Base-by-base conservation (phyloP, 495 filamentous ascomycete genomes). In the Neurospora tetraspora region DNA sequence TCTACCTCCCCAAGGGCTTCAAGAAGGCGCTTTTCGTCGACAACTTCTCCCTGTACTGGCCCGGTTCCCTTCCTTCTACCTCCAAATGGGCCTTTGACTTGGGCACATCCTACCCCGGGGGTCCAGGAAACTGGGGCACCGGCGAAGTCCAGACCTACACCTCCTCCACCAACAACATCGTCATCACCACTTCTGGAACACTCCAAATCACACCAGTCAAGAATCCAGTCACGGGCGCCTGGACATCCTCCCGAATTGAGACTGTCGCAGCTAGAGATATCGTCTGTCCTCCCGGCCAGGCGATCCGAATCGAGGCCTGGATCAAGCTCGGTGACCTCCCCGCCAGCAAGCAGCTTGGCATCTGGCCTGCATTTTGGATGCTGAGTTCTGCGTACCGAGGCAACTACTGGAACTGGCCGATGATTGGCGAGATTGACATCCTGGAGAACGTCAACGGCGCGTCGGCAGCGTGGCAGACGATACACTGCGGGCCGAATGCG, bases 321-420 rank as follows among this genome's bases (percentile, higher is more conserved):
- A 73, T 86, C 61, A 78, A 78, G 45, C 78, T 86, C 53, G 83
- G 84, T 34, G 73, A 71, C 70, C 79, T 76, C 65, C 20, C 78
- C 5, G 42, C 61, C 16, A 69, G 59, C 23, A 72, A 77, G 38
- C 80, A 85, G 73, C 78, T 83, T 76, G 85, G 85, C 11, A 83
- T 86, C 76, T 86, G 85, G 85, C 85, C 85, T 1, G 82, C 84
- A 0, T 86, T 85, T 78, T 86, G 83, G 85, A 71, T 81, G 34
- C 77, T 86, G 43, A 84, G 85, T 1, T 71, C 79, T 40, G 71
- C 72, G 5, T 76, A 82, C 68, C 79, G 81, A 5, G 75, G 78
- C 27, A 80, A 82, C 6, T 75, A 74, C 69, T 73, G 76, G 5
- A 47, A 69, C 16, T 86, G 84, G 84, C 84, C 84, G 5, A 74